phyloP scores from a whole-genome alignment of 208 protist genomes.

The Zelonia costaricensis region DNA sequence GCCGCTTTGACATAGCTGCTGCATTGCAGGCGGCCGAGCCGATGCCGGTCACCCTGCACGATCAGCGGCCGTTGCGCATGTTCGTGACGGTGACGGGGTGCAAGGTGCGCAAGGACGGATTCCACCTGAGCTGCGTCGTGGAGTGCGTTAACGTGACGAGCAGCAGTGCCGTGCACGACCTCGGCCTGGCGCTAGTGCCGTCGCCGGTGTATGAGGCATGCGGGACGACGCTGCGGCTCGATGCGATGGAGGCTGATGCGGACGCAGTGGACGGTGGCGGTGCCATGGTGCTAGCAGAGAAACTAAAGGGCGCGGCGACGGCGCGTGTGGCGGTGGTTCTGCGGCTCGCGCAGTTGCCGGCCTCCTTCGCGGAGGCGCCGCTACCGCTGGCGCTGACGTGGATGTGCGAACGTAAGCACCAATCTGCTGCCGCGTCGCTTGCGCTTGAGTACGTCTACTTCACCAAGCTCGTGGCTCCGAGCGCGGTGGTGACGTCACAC shows the following conservation, averaged over 20 bases:
- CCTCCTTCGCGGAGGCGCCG: conserved; percentile 30
- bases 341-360: conserved; percentile 30
- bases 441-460: conserved; percentile 65
- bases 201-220: conserved; percentile 19
- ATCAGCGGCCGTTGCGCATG: conserved; percentile 39
- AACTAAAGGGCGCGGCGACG: conserved; percentile 38
- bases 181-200: conserved; percentile 11
- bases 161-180: conserved; percentile 22
- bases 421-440: conserved; percentile 11
- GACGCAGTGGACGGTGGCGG: not conserved
- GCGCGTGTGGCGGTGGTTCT: conserved; percentile 29
- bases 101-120: conserved; percentile 49
- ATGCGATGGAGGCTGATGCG: not conserved
- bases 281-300: conserved; percentile 30
- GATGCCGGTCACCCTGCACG: conserved; percentile 38
- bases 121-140: conserved; percentile 30
- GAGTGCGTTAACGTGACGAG: conserved; percentile 51
- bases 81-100: conserved; percentile 34
- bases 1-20: conserved; percentile 7
- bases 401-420: conserved; percentile 41
- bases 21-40: conserved; percentile 12
- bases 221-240: conserved; percentile 8
- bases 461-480: conserved; percentile 32
- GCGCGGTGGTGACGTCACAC: conserved; percentile 16
- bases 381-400: conserved; percentile 38